Conservation (phyloP, 2,329 filamentous ascomycete species). For the Thelonectria olida region DNA sequence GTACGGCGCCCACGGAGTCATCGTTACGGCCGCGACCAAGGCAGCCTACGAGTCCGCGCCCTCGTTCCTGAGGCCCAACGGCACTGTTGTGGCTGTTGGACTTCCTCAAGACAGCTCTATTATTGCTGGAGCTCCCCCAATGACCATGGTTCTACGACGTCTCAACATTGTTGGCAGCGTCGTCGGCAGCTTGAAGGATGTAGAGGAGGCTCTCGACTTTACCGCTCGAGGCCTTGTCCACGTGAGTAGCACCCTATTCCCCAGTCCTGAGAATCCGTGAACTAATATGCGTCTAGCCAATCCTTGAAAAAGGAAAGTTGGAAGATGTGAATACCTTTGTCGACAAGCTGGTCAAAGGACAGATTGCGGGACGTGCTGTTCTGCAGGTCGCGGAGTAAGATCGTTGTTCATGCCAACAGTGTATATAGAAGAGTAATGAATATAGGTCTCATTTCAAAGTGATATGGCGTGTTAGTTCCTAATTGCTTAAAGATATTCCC, state of each 20-base stretch:
- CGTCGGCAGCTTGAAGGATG: constrained; percentile 33
- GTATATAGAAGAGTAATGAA: too few species aligned
- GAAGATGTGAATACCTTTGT: constrained; percentile 37
- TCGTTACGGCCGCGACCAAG: constrained; percentile 84
- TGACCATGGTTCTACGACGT: constrained; percentile 25
- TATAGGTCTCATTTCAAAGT: too few species aligned
- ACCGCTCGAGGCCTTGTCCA: constrained; percentile 35
- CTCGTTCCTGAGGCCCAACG: constrained; percentile 81
- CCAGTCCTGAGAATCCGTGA: not conserved
- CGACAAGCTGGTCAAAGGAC: constrained; percentile 31
- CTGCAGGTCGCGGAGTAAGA: constrained; percentile 29
- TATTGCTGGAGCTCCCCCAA: constrained; percentile 32
- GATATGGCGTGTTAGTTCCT: too few species aligned
- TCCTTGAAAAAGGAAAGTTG: constrained; percentile 36
- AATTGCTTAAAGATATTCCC: too few species aligned
- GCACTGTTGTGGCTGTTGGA: constrained; percentile 84
- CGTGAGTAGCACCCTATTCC: constrained; percentile 17
- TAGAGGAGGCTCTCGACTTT: constrained; percentile 40
- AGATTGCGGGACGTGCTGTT: constrained; percentile 36
- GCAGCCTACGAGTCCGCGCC: constrained; percentile 94
- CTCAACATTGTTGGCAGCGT: constrained; percentile 39
- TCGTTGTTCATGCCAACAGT: too few species aligned
- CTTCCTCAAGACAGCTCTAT: constrained; percentile 61
- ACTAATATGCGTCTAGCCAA: constrained; percentile 28
- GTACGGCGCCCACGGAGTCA: constrained; percentile 85